Conservation (phyloP, 495 filamentous ascomycete species). For the Symbiotaphrina buchneri region DNA sequence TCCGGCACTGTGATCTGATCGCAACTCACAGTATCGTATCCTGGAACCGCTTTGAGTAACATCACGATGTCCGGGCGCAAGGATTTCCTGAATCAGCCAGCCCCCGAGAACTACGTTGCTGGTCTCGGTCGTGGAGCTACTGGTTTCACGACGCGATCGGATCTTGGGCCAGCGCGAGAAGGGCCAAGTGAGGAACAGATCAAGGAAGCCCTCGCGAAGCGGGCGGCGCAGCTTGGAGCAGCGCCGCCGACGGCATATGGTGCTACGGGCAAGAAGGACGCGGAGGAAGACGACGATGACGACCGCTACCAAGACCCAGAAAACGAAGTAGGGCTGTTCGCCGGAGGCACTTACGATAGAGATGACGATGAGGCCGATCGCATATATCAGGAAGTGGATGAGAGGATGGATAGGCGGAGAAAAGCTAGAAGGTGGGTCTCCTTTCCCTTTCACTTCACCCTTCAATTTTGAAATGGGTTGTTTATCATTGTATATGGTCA, state of each 20-base stretch:
- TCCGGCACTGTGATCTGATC: too few relatives aligned
- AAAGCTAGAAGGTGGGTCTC: constrained; percentile 73
- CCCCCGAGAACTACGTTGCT: constrained; percentile 95
- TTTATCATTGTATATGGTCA: constrained; percentile 40
- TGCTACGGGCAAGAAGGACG: constrained; percentile 54
- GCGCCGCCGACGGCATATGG: constrained; percentile 67
- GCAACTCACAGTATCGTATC: too few relatives aligned
- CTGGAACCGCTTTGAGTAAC: too few relatives aligned
- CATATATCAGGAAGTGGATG: constrained; percentile 87
- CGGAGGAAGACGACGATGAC: constrained; percentile 57
- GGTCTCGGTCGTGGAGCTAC: constrained; percentile 95
- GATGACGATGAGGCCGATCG: constrained; percentile 94
- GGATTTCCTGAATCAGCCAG: constrained; percentile 77
- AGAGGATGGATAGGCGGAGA: constrained; percentile 80
- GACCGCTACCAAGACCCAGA: constrained; percentile 89
- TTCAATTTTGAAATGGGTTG: constrained; percentile 24
- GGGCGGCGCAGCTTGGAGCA: constrained; percentile 64
- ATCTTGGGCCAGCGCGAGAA: constrained; percentile 89
- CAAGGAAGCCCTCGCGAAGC: constrained; percentile 85
- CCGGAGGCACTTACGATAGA: constrained; percentile 78
- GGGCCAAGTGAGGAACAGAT: constrained; percentile 96
- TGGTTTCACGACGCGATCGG: constrained; percentile 91
- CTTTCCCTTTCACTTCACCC: constrained; percentile 7
- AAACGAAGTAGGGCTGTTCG: constrained; percentile 89
- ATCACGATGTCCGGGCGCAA: constrained; percentile 41